These are phyloP conservation scores for Rhizophagus sp. DNA, from an alignment of 192 early-diverging fungal genomes.

Conservation along the genomic window DNA sequence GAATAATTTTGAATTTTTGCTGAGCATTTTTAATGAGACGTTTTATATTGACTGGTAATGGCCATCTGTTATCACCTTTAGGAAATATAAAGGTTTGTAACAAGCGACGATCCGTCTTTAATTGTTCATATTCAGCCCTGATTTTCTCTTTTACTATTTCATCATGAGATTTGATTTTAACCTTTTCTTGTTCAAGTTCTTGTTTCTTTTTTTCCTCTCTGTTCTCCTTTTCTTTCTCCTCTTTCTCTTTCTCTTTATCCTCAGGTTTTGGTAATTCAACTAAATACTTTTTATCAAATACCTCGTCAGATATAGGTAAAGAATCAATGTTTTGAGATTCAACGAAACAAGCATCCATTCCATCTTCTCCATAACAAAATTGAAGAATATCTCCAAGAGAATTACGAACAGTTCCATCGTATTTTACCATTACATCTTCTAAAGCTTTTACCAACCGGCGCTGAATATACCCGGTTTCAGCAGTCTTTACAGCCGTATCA, in stretches of 20 bases:
- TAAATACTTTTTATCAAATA: conserved; percentile 79
- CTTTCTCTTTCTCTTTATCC: conserved; percentile 69
- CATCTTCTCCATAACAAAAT: conserved; percentile 98
- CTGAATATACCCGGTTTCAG: conserved; percentile 99
- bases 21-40: conserved; percentile 91
- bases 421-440: conserved; percentile 97
- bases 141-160: conserved; percentile 30
- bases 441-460: conserved; percentile 97
- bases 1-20: conserved; percentile 68
- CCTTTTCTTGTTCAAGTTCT: conserved; percentile 14
- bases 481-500: conserved; percentile 99
- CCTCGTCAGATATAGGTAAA: conserved; percentile 64
- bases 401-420: conserved; percentile 96
- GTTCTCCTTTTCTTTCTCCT: conserved; percentile 61
- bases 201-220: conserved; percentile 31
- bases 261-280: conserved; percentile 73
- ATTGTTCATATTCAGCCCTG: conserved; percentile 66
- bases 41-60: conserved; percentile 88
- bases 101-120: conserved; percentile 72
- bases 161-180: not conserved
- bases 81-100: conserved; percentile 83
- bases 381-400: conserved; percentile 91
- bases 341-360: conserved; percentile 91
- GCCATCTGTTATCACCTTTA: conserved; percentile 73
- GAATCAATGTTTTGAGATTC: conserved; percentile 79